Evolutionary conservation across 805 yeast species (phyloP).

Genomic region (Wickerhamomyces tratensis): DNA sequence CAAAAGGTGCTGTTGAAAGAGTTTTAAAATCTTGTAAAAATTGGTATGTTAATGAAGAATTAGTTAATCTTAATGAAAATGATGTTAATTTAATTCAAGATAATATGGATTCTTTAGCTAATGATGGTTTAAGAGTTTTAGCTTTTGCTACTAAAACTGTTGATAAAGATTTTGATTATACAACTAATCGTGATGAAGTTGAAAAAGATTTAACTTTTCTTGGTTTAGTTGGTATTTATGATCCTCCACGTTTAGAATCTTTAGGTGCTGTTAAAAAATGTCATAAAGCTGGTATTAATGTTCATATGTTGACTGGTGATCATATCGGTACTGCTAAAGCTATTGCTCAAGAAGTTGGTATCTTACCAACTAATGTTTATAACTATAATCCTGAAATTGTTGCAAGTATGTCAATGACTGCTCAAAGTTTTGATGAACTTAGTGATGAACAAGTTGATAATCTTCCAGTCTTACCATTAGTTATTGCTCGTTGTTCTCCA

Average conservation of each 20-base stretch:
- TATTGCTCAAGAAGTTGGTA: conserved; percentile 76
- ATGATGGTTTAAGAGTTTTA: conserved; percentile 62
- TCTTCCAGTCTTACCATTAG: conserved; percentile 61
- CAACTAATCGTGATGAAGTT: conserved; percentile 31
- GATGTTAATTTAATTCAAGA: conserved; percentile 34
- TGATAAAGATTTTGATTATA: conserved; percentile 21
- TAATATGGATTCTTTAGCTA: conserved; percentile 49
- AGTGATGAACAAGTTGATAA: conserved; percentile 51
- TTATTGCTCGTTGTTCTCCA: conserved; percentile 78
- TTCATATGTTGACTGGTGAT: conserved; percentile 78
- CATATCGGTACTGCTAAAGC: conserved; percentile 73
- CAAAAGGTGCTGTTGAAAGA: conserved; percentile 76
- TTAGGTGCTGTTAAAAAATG: conserved; percentile 54
- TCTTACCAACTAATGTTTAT: conserved; percentile 50
- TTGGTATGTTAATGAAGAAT: conserved; percentile 34
- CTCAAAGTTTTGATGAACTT: conserved; percentile 57
- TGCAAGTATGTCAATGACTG: conserved; percentile 66
- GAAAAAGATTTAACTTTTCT: conserved; percentile 47
- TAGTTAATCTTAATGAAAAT: conserved; percentile 27
- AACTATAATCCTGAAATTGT: conserved; percentile 48
- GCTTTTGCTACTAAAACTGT: conserved; percentile 49
- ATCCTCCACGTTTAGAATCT: conserved; percentile 70
- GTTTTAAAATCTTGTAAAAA: conserved; percentile 43
- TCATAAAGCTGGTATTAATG: conserved; percentile 68
- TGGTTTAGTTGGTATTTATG: conserved; percentile 71